These are phyloP conservation scores for Microthlaspi erraticum DNA, from an alignment of 345 rosid genomes.

Conservation along the genomic window DNA sequence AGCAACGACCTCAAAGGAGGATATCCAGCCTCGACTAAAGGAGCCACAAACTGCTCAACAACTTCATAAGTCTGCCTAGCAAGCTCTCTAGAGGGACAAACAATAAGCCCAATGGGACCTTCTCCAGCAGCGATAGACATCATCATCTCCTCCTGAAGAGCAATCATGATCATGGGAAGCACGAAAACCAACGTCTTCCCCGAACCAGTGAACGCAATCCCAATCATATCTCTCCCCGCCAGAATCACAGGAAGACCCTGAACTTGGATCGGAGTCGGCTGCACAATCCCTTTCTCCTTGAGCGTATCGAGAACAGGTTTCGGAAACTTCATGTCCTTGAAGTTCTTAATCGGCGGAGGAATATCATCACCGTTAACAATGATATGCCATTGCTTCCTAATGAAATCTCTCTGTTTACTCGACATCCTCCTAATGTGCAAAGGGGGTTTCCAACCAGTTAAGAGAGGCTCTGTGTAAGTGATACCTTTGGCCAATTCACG, in stretches of 20 bases:
- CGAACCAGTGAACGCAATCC: constrained; percentile 92
- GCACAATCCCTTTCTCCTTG: constrained; percentile 86
- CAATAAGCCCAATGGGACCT: constrained; percentile 81
- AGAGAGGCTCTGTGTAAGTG: constrained; percentile 72
- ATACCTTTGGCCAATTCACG: constrained; percentile 94
- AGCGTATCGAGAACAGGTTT: constrained; percentile 66
- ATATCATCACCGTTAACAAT: constrained; percentile 87
- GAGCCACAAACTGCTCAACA: constrained; percentile 73
- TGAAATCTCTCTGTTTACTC: constrained; percentile 59
- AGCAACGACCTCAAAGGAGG: constrained; percentile 78
- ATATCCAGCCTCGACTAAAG: constrained; percentile 66
- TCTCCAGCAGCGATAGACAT: constrained; percentile 87
- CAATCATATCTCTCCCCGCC: constrained; percentile 88
- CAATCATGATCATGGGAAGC: constrained; percentile 87
- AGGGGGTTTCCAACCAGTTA: constrained; percentile 94
- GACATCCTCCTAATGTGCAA: constrained; percentile 69
- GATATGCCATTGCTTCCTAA: constrained; percentile 92
- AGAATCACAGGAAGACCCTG: constrained; percentile 93
- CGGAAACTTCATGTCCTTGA: constrained; percentile 87
- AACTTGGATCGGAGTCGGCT: constrained; percentile 94
- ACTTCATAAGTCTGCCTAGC: constrained; percentile 93
- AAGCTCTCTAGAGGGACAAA: constrained; percentile 92
- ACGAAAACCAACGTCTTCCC: constrained; percentile 91
- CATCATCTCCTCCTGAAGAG: constrained; percentile 89
- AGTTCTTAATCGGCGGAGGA: constrained; percentile 82